phyloP scores from a whole-genome alignment of 2,329 filamentous ascomycete genomes.

The Myriosclerotinia scirpicola region DNA sequence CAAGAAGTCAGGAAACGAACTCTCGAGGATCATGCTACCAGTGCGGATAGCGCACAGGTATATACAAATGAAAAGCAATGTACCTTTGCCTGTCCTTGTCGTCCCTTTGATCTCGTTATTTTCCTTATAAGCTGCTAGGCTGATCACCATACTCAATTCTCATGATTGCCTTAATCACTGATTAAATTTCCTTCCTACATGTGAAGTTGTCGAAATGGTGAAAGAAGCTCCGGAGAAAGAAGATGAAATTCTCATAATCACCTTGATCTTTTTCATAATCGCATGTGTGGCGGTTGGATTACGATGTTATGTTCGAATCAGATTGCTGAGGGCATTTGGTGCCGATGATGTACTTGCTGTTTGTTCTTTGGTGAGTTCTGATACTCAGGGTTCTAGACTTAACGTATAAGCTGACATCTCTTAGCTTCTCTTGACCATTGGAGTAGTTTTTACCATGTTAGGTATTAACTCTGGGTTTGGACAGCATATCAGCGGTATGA shows the following conservation, averaged over 20 bases:
- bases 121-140: not conserved
- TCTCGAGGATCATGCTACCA: not conserved
- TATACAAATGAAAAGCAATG: not conserved
- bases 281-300: conserved; percentile 45
- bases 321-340: conserved; percentile 46
- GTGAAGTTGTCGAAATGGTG: conserved; percentile 7
- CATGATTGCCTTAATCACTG: not conserved
- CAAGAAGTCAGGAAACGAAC: not conserved
- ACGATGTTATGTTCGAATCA: conserved; percentile 48
- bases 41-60: not conserved
- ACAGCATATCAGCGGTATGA: conserved; percentile 26
- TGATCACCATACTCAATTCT: not conserved
- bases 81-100: not conserved
- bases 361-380: conserved; percentile 45
- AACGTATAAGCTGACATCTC: conserved; percentile 2
- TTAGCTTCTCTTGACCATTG: conserved; percentile 29
- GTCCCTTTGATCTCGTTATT: not conserved
- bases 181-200: not conserved
- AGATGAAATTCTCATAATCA: conserved; percentile 27
- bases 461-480: conserved; percentile 33
- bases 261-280: conserved; percentile 40
- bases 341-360: conserved; percentile 52
- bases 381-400: not conserved
- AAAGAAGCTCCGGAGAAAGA: conserved; percentile 1
- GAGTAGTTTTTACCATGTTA: conserved; percentile 28